Evolutionary conservation across 306 rosid genomes (phyloP).

Genomic region (Sphenostylis stenocarpa): DNA sequence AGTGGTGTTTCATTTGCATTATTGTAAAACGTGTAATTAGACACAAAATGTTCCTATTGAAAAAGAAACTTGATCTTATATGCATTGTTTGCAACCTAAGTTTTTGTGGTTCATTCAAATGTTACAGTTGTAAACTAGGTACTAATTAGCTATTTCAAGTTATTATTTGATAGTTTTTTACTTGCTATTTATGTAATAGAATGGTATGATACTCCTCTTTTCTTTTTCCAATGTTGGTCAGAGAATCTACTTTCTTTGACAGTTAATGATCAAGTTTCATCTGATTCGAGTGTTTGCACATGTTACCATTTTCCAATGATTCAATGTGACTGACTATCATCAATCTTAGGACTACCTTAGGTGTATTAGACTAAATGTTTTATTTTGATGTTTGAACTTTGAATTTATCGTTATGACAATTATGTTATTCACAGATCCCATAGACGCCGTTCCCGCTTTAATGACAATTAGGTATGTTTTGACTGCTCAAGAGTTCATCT

Average conservation of each 20-base stretch:
- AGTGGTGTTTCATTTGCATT: neutral
- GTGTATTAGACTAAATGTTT: neutral
- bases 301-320: neutral
- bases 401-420: neutral
- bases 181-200: neutral
- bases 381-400: neutral
- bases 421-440: constrained; percentile 56
- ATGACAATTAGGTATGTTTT: constrained; percentile 78
- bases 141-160: neutral
- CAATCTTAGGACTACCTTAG: neutral
- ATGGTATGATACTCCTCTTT: neutral
- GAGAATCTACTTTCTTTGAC: neutral
- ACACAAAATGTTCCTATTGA: neutral
- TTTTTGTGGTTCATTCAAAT: constrained; percentile 3
- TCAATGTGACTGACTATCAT: neutral
- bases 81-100: neutral
- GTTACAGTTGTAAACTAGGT: neutral
- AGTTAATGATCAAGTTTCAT: constrained; percentile 11
- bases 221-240: neutral
- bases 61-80: neutral
- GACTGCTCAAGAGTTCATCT: neutral
- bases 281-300: neutral
- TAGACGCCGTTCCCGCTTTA: constrained; percentile 79
- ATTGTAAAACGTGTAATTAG: neutral
- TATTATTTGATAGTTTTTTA: neutral